Base-by-base conservation (phyloP, 805 yeast genomes). In the Dipodascus geniculatus region DNA sequence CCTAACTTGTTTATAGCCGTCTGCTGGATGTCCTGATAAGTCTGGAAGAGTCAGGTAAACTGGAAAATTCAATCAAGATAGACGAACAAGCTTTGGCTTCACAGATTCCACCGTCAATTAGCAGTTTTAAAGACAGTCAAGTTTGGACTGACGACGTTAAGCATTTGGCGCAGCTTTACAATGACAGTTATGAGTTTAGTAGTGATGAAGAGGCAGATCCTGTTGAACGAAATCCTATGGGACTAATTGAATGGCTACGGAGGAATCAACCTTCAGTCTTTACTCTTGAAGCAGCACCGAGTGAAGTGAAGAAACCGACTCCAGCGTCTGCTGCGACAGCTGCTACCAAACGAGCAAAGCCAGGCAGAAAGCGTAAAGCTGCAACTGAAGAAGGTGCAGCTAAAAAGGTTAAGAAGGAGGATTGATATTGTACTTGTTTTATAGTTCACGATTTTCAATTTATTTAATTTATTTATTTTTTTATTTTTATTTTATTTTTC, bases 241-340 rank as follows among this genome's bases (percentile, higher is more conserved):
- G 53, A 28, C 42, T 56, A 17, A 23, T 51, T 16, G 59, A 59
- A 38, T 59, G 61, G 61, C 52, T 57, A 42, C 55, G 56, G 53
- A 38, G 61, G 33, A 56, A 57, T 49, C 57, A 57, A 48, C 57
- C 57, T 14, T 50, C 49, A 11, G 54, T 55, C 23, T 54, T 55
- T 23, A 48, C 48, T 33, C 23, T 42, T n/a, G 31, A 48, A 48
- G 53, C 35, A 6, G 16, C 33, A 16, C 51, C 22, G 11, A 19
- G 23, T 8, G 50, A 31, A 17, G 17, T n/a, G 6, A 50, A 22
- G 20, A 38, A 38, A 22, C n/a, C 28, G 3, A 22, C 49, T 16
- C n/a, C 16, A 19, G 50, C 23, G n/a, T 16, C n/a, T 38, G 49
- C 53, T 11, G 48, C 53, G 3, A 14, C 33, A 9, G 11, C 38